Evolutionary conservation across 2,329 filamentous ascomycete genomes (phyloP).

Genomic region (Colletotrichum horii): DNA sequence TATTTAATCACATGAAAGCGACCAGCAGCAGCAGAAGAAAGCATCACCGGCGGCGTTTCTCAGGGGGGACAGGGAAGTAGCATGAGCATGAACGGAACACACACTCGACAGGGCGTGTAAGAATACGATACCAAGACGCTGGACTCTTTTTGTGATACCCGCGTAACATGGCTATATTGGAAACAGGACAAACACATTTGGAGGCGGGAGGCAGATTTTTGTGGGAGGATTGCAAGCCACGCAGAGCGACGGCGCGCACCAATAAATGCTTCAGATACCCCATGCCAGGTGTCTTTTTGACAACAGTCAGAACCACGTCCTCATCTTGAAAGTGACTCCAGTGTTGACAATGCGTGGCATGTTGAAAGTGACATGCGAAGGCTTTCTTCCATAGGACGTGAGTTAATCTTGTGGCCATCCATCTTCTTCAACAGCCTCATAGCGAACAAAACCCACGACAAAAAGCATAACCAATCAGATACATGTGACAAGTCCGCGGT

Average conservation of each 20-base stretch:
- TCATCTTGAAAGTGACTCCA: background rate
- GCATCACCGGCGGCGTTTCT: background rate
- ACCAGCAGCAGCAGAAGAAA: background rate
- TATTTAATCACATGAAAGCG: background rate
- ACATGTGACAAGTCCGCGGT: background rate
- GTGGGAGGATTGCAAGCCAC: background rate
- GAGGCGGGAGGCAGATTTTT: background rate
- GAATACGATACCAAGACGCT: background rate
- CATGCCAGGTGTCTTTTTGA: background rate
- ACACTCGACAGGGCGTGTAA: background rate
- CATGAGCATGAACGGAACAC: background rate
- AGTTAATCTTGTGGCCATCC: too few relatives aligned
- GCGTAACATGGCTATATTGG: background rate
- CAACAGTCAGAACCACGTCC: background rate
- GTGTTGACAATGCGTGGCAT: accelerated
- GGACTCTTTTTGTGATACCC: background rate
- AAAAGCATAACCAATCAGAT: too few relatives aligned
- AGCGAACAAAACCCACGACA: too few relatives aligned
- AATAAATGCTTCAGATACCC: background rate
- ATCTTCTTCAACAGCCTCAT: too few relatives aligned
- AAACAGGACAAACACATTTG: background rate
- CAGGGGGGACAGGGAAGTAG: background rate
- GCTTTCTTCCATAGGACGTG: too few relatives aligned
- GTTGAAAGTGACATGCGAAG: background rate
- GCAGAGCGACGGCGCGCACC: background rate